Base-by-base conservation (phyloP, 2,329 filamentous ascomycete genomes). In the Aureobasidium subglaciale region DNA sequence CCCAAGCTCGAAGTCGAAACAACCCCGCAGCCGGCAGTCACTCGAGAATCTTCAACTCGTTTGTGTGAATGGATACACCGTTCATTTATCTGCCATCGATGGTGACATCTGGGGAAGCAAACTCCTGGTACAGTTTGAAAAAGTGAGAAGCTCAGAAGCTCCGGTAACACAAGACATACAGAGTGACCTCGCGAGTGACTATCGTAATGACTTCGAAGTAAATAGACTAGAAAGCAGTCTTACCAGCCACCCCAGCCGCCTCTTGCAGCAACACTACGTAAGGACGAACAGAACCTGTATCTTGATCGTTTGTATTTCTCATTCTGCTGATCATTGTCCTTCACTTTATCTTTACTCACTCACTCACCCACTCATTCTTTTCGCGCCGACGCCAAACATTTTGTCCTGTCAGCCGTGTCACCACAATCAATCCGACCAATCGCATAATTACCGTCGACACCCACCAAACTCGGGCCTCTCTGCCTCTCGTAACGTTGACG, bases 191-290 rank as follows among this genome's bases (percentile, higher is more conserved):
- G 48, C 6, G 30, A 29, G 46, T 38, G 32, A 29, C 27, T 32
- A 16, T 48, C 43, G 46, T 38, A 34, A 37, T 38, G 46, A 6
- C 7, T 29, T 16, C 24, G 27, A 24, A 32, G 41, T 18, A 41
- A 35, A 18, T 52, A 16, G 48, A 22, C 16, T 32, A 18, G 34
- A 13, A 25, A 41, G 34, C 24, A 52, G 48, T 41, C 25, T 38
- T 38, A 50, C 46, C 46, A 41, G 48, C 48, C 48, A 52, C 35
- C 48, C 48, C 48, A 52, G 48, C 48, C 48, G 35, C 48, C 48
- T 52, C 48, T 41, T 52, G 48, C 48, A 52, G 48, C 48, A 52
- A 35, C 35, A 52, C 48, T 52, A 52, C 48, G 48, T 52, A 52
- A 52, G 48, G n/a, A 38, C 15, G 22, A 30, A 10, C 24, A 52